Evolutionary conservation across 2,329 filamentous ascomycete genomes (phyloP), one percentile per base, ranked within the genome.

Genomic region (Epichloe sylvatica): DNA sequence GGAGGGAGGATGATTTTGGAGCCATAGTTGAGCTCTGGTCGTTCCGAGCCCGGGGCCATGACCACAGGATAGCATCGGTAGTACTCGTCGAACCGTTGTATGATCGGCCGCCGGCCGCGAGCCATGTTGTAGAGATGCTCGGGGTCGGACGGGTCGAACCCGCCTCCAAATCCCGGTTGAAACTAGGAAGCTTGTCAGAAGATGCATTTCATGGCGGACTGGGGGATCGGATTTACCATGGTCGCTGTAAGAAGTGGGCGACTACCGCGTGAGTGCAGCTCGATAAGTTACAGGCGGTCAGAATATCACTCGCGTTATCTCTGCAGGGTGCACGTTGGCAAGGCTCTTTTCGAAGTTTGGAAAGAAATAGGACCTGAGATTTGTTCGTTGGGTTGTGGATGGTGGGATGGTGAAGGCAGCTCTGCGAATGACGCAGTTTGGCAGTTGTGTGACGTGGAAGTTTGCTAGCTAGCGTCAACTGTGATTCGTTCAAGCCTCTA

Each of bases 1-100:
- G 92, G 86, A n/a, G 92, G 92, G 55, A 98, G 81, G 64, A 98
- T 87, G 60, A 98, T 91, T 73, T 98, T 98, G 68, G 91, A 94
- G 57, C 92, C 92, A 64, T 92, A 90, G 73, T 97, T 97, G 54
- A 94, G 82, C 57, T 90, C 84, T 47, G 86, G 84, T 57, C 92
- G 80, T 60, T 96, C 90, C 37, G 87, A 80, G 3, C 91, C 90
- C 12, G 90, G 88, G 54, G 94, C 81, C 90, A 98, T 97, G 59
- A 84, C 82, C 60, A 96, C 78, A 41, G 92, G 92, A 63, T 97
- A 98, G 73, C 90, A 96, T 61, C 92, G 84, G 70, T 96, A 97
- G 72, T 95, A 97, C 68, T 98, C 92, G 67, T 98, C 91, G 71
- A 98, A 98, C 53, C 90, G 86, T 59, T 88, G 85, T 48, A 72